These are phyloP conservation scores for Plenodomus tracheiphilus DNA, from an alignment of 2,329 filamentous ascomycete species.

Conservation along the genomic window DNA sequence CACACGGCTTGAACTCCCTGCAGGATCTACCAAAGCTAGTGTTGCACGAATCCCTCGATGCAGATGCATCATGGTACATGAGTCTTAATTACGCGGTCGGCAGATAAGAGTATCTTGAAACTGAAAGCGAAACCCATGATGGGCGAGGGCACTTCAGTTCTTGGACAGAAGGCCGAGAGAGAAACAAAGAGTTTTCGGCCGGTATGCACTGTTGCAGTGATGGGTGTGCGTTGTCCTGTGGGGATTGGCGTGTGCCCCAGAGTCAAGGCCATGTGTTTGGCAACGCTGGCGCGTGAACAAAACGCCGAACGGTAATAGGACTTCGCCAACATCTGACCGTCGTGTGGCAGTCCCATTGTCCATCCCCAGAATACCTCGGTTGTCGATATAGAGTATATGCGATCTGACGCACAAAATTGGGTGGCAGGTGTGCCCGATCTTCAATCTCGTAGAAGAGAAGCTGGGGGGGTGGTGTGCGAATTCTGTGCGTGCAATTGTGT, in stretches of 20 bases:
- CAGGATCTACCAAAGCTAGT: background rate
- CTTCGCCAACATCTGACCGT: background rate
- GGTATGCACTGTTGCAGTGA: background rate
- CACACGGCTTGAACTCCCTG: background rate
- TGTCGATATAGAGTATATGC: background rate
- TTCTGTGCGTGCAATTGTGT: background rate
- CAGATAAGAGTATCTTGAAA: background rate
- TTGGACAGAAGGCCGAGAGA: background rate
- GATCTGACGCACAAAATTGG: background rate
- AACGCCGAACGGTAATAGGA: background rate
- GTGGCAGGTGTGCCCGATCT: background rate
- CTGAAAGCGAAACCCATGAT: background rate
- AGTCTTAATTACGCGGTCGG: background rate
- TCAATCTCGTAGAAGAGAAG: background rate
- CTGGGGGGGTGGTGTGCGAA: background rate
- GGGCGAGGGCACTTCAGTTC: background rate
- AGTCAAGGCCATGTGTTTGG: background rate
- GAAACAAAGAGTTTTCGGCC: background rate
- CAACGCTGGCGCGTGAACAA: background rate
- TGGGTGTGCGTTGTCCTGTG: background rate
- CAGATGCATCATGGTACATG: background rate
- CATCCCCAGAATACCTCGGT: background rate
- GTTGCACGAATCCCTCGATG: background rate
- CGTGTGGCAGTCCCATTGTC: background rate
- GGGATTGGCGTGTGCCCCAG: background rate